phyloP scores from a whole-genome alignment of 164 flowering plant species.

The Aristolochia contorta region DNA sequence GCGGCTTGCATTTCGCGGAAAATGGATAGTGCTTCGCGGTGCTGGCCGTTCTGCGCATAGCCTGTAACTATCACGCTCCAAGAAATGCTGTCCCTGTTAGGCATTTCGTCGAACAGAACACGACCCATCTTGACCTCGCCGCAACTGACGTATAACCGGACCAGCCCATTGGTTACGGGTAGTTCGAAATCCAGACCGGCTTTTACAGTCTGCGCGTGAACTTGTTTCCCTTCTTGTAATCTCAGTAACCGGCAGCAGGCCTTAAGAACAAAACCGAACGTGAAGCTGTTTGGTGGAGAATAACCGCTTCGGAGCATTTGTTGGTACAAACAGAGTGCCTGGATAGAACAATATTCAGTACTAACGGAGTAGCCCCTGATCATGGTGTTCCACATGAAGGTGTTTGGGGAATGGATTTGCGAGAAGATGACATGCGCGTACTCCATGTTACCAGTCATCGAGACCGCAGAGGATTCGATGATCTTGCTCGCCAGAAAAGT shows the following conservation, averaged over 20 bases:
- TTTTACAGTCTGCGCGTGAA: constrained; percentile 11
- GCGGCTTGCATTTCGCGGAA: constrained; percentile 17
- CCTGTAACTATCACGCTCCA: constrained; percentile 22
- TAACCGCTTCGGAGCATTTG: constrained; percentile 9
- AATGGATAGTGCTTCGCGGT: constrained; percentile 10
- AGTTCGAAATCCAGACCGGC: constrained; percentile 11
- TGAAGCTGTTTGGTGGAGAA: constrained; percentile 10
- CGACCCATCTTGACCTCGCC: constrained; percentile 6
- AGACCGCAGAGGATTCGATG: constrained; percentile 14
- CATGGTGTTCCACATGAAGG: constrained; percentile 22
- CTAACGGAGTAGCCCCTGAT: constrained; percentile 17
- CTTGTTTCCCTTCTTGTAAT: constrained; percentile 5
- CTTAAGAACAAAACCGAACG: constrained; percentile 15
- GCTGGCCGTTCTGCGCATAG: constrained; percentile 10
- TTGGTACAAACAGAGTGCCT: constrained; percentile 7
- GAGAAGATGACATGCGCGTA: constrained; percentile 18
- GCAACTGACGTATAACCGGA: constrained; percentile 6
- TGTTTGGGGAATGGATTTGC: constrained; percentile 7
- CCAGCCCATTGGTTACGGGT: constrained; percentile 10
- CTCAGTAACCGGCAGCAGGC: constrained; percentile 11
- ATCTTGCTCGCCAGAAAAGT: constrained; percentile 14
- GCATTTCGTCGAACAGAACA: constrained; percentile 17
- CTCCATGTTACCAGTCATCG: constrained; percentile 8
- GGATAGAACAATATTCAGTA: constrained; percentile 2
- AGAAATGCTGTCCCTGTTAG: constrained; percentile 8